phyloP scores from a whole-genome alignment of 441 rosid species.

The Gossypium aridum region DNA sequence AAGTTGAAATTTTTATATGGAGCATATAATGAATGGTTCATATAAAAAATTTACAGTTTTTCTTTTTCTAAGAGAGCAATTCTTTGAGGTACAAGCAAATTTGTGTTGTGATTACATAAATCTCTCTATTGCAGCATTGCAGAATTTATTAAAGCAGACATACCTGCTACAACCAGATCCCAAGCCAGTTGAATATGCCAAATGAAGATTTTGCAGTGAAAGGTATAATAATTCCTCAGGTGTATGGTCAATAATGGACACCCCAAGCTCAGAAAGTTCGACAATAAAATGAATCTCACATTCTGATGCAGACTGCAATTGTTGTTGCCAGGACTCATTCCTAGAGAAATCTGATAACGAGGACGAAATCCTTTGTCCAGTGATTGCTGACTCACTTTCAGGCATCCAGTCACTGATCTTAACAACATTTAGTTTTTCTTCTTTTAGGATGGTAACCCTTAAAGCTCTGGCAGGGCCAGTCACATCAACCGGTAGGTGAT shows the following conservation, averaged over 20 bases:
- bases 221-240: constrained; percentile 93
- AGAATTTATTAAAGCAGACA: constrained; percentile 16
- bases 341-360: constrained; percentile 39
- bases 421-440: constrained; percentile 73
- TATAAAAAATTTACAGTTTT: neutral
- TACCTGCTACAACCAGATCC: constrained; percentile 92
- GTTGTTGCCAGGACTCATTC: constrained; percentile 45
- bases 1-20: neutral
- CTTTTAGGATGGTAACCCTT: constrained; percentile 77
- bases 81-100: neutral
- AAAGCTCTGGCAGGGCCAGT: constrained; percentile 65
- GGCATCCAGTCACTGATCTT: constrained; percentile 96
- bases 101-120: neutral
- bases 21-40: neutral
- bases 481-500: constrained; percentile 59
- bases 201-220: constrained; percentile 78
- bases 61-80: neutral
- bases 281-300: constrained; percentile 82
- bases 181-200: constrained; percentile 87
- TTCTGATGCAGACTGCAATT: constrained; percentile 34
- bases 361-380: constrained; percentile 32
- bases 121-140: neutral
- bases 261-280: constrained; percentile 92
- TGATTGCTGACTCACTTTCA: constrained; percentile 54
- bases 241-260: constrained; percentile 90